A percentile compares a stretch with the other conserved stretches of the same genome.
Conservation (phyloP, 305 asterid species). For the Fraxinus angustifolia region DNA sequence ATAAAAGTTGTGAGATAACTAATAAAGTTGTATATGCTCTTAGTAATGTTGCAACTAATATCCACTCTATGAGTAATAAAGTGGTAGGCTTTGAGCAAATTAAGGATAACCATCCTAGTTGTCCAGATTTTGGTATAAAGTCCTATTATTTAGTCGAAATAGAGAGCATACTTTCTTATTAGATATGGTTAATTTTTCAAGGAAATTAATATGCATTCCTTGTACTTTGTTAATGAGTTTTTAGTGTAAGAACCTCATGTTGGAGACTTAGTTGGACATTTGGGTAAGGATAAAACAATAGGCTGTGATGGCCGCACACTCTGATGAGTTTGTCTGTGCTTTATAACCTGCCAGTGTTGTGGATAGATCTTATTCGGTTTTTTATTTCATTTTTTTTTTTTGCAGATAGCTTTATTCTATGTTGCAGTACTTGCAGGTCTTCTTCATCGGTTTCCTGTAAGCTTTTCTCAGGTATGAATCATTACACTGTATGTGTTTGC, state of each 20-base stretch:
- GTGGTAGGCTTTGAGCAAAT: not conserved
- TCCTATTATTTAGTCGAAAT: not conserved
- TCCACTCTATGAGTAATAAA: not conserved
- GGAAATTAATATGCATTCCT: not conserved
- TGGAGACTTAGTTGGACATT: not conserved
- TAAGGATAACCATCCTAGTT: not conserved
- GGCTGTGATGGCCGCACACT: not conserved
- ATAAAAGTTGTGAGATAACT: not conserved
- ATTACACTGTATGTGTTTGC: slow-evolving; percentile 1
- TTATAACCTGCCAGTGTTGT: not conserved
- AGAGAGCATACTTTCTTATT: not conserved
- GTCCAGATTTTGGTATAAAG: not conserved
- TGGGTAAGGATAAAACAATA: not conserved
- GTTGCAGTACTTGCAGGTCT: slow-evolving; percentile 92
- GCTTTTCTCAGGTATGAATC: slow-evolving; percentile 77
- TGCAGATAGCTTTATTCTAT: slow-evolving; percentile 85
- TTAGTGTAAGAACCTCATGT: not conserved
- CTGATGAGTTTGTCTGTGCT: not conserved
- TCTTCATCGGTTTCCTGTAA: slow-evolving; percentile 88
- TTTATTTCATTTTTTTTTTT: slow-evolving; percentile 23
- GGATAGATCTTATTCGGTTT: slow-evolving; percentile 17
- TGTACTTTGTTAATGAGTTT: not conserved
- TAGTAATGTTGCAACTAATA: not conserved
- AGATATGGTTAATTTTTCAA: not conserved
- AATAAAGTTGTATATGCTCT: not conserved